A percentile compares a stretch with the other conserved stretches of the same genome.
Evolutionary conservation across 306 rosid species (phyloP).

Genomic region (Casuarina glauca): DNA sequence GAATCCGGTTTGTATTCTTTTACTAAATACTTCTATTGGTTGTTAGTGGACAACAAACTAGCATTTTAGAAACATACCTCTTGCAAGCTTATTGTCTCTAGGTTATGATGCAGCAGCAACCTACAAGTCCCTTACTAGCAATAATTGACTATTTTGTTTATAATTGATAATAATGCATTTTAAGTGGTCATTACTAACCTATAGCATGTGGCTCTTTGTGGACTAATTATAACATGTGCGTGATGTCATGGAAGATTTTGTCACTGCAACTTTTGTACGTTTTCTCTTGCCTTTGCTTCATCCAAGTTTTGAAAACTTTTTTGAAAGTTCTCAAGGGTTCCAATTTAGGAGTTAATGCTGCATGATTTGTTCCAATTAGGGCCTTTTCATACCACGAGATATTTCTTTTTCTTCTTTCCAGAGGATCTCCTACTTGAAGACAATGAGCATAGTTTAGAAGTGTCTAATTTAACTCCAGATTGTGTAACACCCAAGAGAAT

Average conservation of each 20-base stretch:
- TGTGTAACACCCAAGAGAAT: too few relatives aligned
- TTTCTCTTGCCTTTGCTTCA: background rate
- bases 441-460: too few relatives aligned
- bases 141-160: background rate
- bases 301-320: background rate
- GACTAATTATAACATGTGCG: background rate
- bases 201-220: too few relatives aligned
- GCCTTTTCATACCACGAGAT: background rate
- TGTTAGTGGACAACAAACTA: constrained; percentile 11
- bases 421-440: background rate
- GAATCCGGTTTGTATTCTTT: constrained; percentile 67
- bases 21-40: constrained; percentile 1
- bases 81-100: constrained; percentile 22
- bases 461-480: too few relatives aligned
- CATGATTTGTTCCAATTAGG: background rate
- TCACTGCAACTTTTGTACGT: background rate
- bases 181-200: background rate
- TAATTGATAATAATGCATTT: too few relatives aligned
- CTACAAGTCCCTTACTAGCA: background rate
- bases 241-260: background rate
- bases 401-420: background rate
- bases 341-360: background rate
- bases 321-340: background rate
- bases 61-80: constrained; percentile 8
- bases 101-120: constrained; percentile 10